These are phyloP conservation scores for Russula emetica DNA, from an alignment of 768 basidiomycete genomes.

Conservation along the genomic window DNA sequence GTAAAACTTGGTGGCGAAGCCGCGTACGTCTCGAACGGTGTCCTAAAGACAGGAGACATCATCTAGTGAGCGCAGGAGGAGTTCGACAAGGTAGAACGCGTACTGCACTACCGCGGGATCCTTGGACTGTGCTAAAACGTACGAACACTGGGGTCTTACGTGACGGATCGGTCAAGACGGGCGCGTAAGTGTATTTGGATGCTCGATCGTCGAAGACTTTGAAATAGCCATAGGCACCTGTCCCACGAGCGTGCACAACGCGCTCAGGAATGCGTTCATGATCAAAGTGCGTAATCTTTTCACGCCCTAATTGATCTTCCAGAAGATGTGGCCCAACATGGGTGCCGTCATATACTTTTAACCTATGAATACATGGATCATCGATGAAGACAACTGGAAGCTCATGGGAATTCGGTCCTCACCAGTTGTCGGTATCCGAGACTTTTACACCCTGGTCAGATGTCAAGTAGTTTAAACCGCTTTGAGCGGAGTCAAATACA, in stretches of 20 bases:
- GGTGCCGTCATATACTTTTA: constrained; percentile 46
- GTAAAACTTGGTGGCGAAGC: constrained; percentile 82
- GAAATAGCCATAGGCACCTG: constrained; percentile 81
- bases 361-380: constrained; percentile 42
- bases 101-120: constrained; percentile 77
- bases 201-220: constrained; percentile 64
- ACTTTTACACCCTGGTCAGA: constrained; percentile 60
- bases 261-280: constrained; percentile 90
- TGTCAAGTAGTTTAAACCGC: constrained; percentile 38
- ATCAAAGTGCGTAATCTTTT: constrained; percentile 77
- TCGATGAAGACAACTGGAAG: not conserved
- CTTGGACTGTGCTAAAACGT: constrained; percentile 84
- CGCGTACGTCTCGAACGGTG: constrained; percentile 80
- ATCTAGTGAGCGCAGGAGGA: not conserved
- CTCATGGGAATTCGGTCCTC: constrained; percentile 5
- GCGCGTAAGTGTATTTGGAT: constrained; percentile 64
- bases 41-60: constrained; percentile 39
- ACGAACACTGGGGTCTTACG: constrained; percentile 73
- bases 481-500: constrained; percentile 33
- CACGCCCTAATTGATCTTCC: constrained; percentile 71
- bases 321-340: constrained; percentile 65
- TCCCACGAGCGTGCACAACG: constrained; percentile 57
- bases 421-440: constrained; percentile 66
- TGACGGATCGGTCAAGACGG: constrained; percentile 67
- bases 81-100: constrained; percentile 28